Evolutionary conservation across 805 yeast genomes (phyloP).

Genomic region (Ogataea polymorpha): DNA sequence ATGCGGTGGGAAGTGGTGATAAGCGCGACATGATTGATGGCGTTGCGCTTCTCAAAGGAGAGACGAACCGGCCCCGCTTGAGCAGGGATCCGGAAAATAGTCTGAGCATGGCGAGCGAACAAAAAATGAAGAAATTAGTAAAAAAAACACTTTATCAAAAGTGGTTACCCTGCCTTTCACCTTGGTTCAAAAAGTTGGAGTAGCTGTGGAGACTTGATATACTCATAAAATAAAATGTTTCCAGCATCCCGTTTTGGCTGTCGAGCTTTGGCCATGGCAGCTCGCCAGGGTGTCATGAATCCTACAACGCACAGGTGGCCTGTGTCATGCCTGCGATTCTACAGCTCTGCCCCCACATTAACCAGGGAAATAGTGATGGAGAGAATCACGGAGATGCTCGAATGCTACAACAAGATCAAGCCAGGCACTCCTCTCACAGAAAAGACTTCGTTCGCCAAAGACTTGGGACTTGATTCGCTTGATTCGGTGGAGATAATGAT

Average conservation of each 20-base stretch:
- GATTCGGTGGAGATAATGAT: constrained; percentile 71
- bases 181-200: constrained; percentile 4
- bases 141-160: neutral
- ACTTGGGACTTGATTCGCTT: constrained; percentile 67
- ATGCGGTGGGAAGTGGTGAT: neutral
- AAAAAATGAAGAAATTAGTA: neutral
- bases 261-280: neutral
- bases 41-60: neutral
- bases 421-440: constrained; percentile 31
- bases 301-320: neutral
- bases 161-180: neutral
- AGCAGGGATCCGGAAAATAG: neutral
- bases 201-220: constrained; percentile 4
- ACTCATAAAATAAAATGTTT: constrained; percentile 4
- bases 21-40: constrained; percentile 1
- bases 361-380: constrained; percentile 61
- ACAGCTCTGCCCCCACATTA: constrained; percentile 58
- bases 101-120: neutral
- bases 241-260: neutral
- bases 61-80: neutral
- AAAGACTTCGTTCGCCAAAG: constrained; percentile 57
- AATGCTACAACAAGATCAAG: constrained; percentile 59
- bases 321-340: constrained; percentile 22
- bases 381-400: constrained; percentile 61
- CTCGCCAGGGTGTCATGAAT: neutral